These are phyloP conservation scores for Hanseniaspora vineae DNA, from an alignment of 805 yeast species.

Conservation along the genomic window DNA sequence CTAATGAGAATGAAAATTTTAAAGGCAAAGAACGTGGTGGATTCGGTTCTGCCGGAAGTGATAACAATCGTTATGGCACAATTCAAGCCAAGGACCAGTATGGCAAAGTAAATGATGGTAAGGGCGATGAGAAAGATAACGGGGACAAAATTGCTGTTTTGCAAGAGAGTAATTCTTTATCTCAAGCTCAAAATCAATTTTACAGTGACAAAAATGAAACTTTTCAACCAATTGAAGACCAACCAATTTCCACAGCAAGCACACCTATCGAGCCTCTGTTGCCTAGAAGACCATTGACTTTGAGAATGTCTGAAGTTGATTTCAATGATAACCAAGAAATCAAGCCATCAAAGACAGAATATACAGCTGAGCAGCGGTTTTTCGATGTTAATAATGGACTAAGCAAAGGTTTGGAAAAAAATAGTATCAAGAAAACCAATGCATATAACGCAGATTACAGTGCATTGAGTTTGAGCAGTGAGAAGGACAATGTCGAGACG, in stretches of 20 bases:
- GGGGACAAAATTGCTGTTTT: not conserved
- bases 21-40: too few relatives aligned
- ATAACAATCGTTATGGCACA: too few relatives aligned
- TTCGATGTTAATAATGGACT: not conserved
- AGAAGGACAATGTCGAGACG: not conserved
- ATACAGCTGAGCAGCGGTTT: too few relatives aligned
- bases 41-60: too few relatives aligned
- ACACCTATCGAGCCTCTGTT: not conserved
- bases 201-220: too few relatives aligned
- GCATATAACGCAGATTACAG: not conserved
- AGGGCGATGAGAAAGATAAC: not conserved
- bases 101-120: not conserved
- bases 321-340: not conserved
- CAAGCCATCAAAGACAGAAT: not conserved
- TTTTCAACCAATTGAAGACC: not conserved
- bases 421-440: not conserved
- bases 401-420: not conserved
- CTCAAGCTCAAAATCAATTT: not conserved
- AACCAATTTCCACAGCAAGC: not conserved
- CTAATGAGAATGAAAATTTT: too few relatives aligned
- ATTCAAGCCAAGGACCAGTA: too few relatives aligned
- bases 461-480: not conserved
- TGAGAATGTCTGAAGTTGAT: constrained; percentile 5
- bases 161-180: not conserved
- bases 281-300: constrained; percentile 2